These are phyloP conservation scores for Suillus spraguei DNA, from an alignment of 768 basidiomycete species.

Conservation along the genomic window DNA sequence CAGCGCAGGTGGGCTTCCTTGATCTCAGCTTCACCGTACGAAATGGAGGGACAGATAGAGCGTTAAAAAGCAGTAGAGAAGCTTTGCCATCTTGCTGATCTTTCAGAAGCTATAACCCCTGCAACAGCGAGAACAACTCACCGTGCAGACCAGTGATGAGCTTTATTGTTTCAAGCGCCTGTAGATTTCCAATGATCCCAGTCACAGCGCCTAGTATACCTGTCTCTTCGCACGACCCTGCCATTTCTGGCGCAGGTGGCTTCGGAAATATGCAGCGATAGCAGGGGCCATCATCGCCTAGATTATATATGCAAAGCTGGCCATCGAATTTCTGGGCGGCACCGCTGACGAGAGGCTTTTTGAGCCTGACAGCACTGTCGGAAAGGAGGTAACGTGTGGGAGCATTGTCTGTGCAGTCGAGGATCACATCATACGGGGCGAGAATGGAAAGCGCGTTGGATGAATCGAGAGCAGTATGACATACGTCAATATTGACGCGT, in stretches of 20 bases:
- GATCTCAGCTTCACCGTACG: slow-evolving; percentile 81
- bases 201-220: slow-evolving; percentile 90
- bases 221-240: slow-evolving; percentile 83
- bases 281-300: slow-evolving; percentile 75
- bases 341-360: slow-evolving; percentile 88
- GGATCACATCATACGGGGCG: slow-evolving; percentile 66
- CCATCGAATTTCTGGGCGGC: slow-evolving; percentile 89
- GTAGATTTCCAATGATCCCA: slow-evolving; percentile 86
- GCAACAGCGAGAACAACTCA: slow-evolving; percentile 30
- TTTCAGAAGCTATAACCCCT: slow-evolving; percentile 10
- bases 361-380: slow-evolving; percentile 74
- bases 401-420: slow-evolving; percentile 96
- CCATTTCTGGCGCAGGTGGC: slow-evolving; percentile 62
- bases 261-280: slow-evolving; percentile 93
- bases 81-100: slow-evolving; percentile 55
- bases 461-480: slow-evolving; percentile 58
- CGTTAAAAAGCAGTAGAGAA: slow-evolving; percentile 73
- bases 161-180: slow-evolving; percentile 89
- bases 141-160: slow-evolving; percentile 70
- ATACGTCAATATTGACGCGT: slow-evolving; percentile 63
- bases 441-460: slow-evolving; percentile 68
- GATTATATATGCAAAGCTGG: slow-evolving; percentile 77
- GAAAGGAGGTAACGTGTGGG: slow-evolving; percentile 92
- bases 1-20: slow-evolving; percentile 68
- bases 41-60: slow-evolving; percentile 70